A percentile compares a stretch with the other conserved stretches of the same genome.
phyloP scores from a whole-genome alignment of 148 eudicot genomes.

The Agrostemma githago region DNA sequence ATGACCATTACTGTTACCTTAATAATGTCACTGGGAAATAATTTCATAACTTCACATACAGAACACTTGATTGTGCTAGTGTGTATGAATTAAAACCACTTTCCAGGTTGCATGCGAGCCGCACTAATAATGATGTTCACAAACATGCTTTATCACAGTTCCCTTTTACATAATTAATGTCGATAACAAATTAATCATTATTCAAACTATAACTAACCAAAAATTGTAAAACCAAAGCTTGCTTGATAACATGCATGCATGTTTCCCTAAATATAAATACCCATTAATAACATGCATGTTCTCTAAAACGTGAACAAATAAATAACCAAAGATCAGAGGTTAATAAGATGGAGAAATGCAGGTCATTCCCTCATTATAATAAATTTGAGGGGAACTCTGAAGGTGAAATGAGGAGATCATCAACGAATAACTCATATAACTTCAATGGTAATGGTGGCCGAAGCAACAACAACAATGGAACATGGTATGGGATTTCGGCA shows the following conservation, averaged over 20 bases:
- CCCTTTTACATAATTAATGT: not conserved
- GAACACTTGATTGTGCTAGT: too few relatives aligned
- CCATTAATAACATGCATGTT: not conserved
- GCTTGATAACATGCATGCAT: too few relatives aligned
- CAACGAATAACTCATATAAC: conserved; percentile 31
- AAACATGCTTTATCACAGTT: not conserved
- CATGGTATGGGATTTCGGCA: conserved; percentile 19
- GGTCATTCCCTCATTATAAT: conserved; percentile 47
- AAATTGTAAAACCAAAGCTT: not conserved
- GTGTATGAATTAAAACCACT: too few relatives aligned
- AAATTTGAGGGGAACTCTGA: conserved; percentile 28
- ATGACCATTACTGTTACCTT: too few relatives aligned
- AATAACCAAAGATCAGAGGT: not conserved
- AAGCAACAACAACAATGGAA: conserved; percentile 25
- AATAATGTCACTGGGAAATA: too few relatives aligned
- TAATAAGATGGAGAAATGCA: conserved; percentile 51
- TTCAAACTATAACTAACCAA: not conserved
- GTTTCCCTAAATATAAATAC: too few relatives aligned
- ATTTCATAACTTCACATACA: too few relatives aligned
- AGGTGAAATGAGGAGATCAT: conserved; percentile 14
- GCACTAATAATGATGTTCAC: not conserved
- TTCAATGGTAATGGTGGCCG: conserved; percentile 62
- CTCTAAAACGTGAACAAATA: not conserved
- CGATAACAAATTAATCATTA: not conserved
- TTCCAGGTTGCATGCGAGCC: not conserved